Base-by-base conservation (phyloP, 2,329 filamentous ascomycete species). In the Falciphora oryzae region DNA sequence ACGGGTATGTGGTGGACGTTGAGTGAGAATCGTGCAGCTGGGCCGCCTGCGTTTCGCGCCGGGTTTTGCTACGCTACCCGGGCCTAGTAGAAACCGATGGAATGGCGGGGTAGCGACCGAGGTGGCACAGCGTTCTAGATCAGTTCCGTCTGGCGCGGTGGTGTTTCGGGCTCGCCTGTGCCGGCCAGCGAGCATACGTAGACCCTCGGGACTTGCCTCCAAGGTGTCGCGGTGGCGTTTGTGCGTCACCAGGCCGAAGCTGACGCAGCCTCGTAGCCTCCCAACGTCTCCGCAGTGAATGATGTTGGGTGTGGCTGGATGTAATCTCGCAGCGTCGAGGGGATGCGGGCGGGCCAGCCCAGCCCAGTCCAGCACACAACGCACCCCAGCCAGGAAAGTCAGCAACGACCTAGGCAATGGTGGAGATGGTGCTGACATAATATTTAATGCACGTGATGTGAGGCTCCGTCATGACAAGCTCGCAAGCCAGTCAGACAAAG, bases 181-280 rank as follows among this genome's bases (percentile, higher is more conserved):
- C n/a, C n/a, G 18, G 44, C 44, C 44, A 53, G 8, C 44, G 8
- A 25, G 44, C 44, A n/a, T 53, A 11, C 44, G 22, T 53, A 10
- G 44, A 11, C 44, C 38, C 14, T 44, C 44, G 44, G 44, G 22
- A n/a, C 59, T 44, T 44, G 44, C 25, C 35, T 29, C 53, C 27
- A 27, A 25, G 57, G 50, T n/a, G 28, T 57, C 11, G 44, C 44
- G 57, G 62, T 62, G 38, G 35, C 44, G 35, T 38, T 38, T 61
- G 31, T 35, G 56, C 38, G 50, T 28, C 56, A 50, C 60, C 60
- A 25, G 27, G 64, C 32, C n/a, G 22, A 57, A 66, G 65, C 64
- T 65, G 67, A 67, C 64, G 65, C 63, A 68, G 67, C 68, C 68
- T 69, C 61, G 65, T 65, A 65, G 65, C 66, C 63, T 66, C 57